Conservation (phyloP, 2,329 filamentous ascomycete genomes). For the Pestalotiopsis sp. region DNA sequence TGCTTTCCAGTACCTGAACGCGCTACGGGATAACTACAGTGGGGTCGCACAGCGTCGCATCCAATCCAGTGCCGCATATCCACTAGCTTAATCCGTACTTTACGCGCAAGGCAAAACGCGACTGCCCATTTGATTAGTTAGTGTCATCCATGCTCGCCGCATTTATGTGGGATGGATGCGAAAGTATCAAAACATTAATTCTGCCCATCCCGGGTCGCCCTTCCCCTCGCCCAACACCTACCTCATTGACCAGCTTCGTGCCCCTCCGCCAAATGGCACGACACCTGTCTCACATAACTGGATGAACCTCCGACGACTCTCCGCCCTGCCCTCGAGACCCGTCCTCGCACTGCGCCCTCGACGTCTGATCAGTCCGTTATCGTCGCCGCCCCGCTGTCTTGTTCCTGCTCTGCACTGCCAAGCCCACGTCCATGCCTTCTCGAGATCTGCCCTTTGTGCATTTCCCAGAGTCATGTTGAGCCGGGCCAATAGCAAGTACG, state of each 20-base stretch:
- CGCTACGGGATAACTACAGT: no score
- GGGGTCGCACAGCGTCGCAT: neutral
- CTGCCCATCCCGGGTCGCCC: neutral
- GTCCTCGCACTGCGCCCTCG: conserved; percentile 14
- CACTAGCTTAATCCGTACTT: neutral
- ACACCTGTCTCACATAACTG: neutral
- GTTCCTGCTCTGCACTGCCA: neutral
- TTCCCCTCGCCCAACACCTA: neutral
- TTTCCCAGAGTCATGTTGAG: conserved; percentile 26
- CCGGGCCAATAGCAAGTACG: conserved; percentile 30
- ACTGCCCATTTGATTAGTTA: neutral
- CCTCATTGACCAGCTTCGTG: neutral
- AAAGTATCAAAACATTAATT: neutral
- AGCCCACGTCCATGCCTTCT: conserved; percentile 14
- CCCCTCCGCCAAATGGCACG: conserved; percentile 3
- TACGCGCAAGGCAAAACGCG: neutral
- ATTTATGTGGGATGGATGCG: neutral
- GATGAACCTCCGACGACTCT: conserved; percentile 22
- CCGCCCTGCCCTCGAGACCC: conserved; percentile 22
- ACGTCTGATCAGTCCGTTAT: neutral
- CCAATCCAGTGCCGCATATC: neutral
- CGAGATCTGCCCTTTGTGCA: conserved; percentile 3
- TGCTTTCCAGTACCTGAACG: no score
- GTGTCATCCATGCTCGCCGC: neutral
- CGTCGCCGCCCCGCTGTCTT: neutral